phyloP scores from a whole-genome alignment of 2,329 filamentous ascomycete species.

The Neophaeococcomyces mojaviensis region DNA sequence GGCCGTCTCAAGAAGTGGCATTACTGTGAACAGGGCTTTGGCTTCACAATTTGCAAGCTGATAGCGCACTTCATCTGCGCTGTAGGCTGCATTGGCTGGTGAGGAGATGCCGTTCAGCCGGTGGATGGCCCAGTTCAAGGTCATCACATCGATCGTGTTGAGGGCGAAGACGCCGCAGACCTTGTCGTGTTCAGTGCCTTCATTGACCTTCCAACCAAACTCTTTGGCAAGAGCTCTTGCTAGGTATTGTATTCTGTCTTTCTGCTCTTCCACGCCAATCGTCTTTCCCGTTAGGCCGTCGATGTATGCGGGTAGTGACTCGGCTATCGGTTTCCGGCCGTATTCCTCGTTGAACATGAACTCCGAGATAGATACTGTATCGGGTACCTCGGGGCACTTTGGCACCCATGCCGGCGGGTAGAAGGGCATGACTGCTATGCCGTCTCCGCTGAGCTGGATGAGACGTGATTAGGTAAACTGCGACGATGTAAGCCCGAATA shows the following conservation, averaged over 20 bases:
- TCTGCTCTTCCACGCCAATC: conserved; percentile 57
- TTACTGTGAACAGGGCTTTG: conserved; percentile 64
- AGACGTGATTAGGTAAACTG: too few relatives aligned
- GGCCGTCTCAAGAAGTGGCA: conserved; percentile 57
- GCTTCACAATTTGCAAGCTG: conserved; percentile 64
- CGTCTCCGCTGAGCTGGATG: too few relatives aligned
- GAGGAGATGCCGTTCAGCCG: conserved; percentile 66
- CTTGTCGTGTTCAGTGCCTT: conserved; percentile 73
- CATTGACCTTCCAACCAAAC: conserved; percentile 61
- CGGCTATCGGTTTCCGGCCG: conserved; percentile 56
- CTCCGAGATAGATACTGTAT: conserved; percentile 65
- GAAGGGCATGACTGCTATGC: conserved; percentile 41
- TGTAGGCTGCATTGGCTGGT: conserved; percentile 69
- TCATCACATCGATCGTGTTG: conserved; percentile 75
- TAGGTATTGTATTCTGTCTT: conserved; percentile 58
- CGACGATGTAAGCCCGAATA: too few relatives aligned
- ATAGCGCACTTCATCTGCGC: conserved; percentile 60
- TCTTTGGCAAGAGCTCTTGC: conserved; percentile 62
- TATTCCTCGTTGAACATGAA: conserved; percentile 69
- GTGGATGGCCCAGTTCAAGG: conserved; percentile 66
- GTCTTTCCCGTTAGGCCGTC: conserved; percentile 66
- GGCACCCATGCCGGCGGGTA: conserved; percentile 33
- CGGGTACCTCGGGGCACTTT: conserved; percentile 52
- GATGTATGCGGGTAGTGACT: conserved; percentile 64
- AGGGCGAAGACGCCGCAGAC: conserved; percentile 69